Base-by-base conservation (phyloP, 805 yeast genomes). In the Citeromyces nyonsensis region DNA sequence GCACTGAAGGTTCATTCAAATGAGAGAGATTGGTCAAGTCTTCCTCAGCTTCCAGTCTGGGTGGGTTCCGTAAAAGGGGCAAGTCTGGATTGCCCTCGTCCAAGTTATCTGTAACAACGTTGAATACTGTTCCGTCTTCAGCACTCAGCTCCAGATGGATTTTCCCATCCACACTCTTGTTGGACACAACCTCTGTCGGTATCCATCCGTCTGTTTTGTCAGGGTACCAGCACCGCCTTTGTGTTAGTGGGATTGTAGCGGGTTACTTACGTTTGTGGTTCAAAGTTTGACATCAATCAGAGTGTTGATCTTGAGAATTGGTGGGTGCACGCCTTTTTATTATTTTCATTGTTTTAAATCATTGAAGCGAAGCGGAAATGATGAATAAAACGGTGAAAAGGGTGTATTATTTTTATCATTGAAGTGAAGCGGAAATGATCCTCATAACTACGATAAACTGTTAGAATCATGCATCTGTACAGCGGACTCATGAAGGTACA, bases 1-100 rank as follows among this genome's bases (percentile, higher is more conserved):
- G 66, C 31, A 88, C 95, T 1, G 96, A 93, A 2, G 98, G 97
- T 53, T 88, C 98, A 53, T 88, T 88, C 44, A 91, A 61, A 49
- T 88, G 86, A 1, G 96, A 85, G 35, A 88, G 65, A 34, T 85
- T 77, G 2, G 97, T 91, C 47, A 88, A 67, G 57, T 91, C 98
- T 51, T 88, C 96, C 12, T 93, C 84, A 3, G 95, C 80, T 54
- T 88, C 98, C 40, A 84, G 63, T 38, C 79, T 74, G 2, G 94
- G 91, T 33, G 95, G 96, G 51, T 88, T 88, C 51, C 95, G 69
- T 49, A 86, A 66, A 24, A 84, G 72, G 4, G 95, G 94, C 35
- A 83, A 61, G 33, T 66, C 66, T 4, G 60, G 51, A 34, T 74
- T 68, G 31, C 66, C 67, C 40, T 69, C 76, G 41, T 59, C 57